Evolutionary conservation across 2,329 filamentous ascomycete genomes (phyloP).

Genomic region (Aspergillus pseudonomiae): DNA sequence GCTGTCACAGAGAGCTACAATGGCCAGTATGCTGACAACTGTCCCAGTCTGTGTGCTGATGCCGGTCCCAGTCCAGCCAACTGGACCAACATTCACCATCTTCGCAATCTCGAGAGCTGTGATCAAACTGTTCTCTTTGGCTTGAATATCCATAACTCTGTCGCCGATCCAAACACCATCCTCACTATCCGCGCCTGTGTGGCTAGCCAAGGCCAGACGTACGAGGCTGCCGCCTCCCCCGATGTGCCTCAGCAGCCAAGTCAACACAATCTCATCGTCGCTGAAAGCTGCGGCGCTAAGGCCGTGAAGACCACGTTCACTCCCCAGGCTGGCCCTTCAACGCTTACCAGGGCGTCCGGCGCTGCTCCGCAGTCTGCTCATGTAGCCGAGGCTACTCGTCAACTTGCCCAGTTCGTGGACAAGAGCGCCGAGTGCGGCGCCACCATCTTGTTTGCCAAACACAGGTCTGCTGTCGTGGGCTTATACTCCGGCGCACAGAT

Average conservation of each 20-base stretch:
- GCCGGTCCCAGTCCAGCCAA: neutral
- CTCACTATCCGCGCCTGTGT: neutral
- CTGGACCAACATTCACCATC: conserved; percentile 4
- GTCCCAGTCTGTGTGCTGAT: neutral
- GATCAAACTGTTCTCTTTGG: conserved; percentile 1
- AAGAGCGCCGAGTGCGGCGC: neutral
- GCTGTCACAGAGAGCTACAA: neutral
- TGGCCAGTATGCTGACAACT: neutral
- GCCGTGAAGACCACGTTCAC: neutral
- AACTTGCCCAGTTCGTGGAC: neutral
- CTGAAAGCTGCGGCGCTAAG: neutral
- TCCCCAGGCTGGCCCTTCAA: neutral
- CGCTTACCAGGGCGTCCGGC: neutral
- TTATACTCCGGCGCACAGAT: neutral
- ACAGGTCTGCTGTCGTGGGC: neutral
- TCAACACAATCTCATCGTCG: neutral
- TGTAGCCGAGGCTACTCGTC: neutral
- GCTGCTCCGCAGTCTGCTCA: neutral
- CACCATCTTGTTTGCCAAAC: neutral
- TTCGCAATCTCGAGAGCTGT: neutral
- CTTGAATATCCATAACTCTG: conserved; percentile 3
- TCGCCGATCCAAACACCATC: neutral
- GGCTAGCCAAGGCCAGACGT: neutral
- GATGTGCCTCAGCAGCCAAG: neutral
- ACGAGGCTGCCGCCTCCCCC: neutral